Base-by-base conservation (phyloP, 768 basidiomycete species). In the Phylloporus arenicola region DNA sequence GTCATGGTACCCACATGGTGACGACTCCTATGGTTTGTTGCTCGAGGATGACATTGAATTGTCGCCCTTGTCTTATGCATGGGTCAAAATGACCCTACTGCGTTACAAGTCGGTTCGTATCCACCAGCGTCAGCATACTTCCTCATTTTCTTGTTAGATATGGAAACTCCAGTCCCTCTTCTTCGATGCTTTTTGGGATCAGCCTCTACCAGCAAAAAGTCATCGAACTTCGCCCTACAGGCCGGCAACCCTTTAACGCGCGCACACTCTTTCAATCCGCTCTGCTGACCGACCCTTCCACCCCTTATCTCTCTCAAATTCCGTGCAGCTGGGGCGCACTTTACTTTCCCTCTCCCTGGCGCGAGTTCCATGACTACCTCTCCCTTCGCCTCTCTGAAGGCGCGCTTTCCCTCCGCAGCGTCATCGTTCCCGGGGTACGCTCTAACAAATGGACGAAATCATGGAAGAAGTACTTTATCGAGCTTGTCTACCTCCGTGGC, bases 291-390 rank as follows among this genome's bases (percentile, higher is more conserved):
- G 54, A 75, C 39, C 68, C 77, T 0, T 70, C 73, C 1, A 81
- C 81, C 0, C 90, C 92, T 0, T 93, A 91, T 64, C 78, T 93
- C 38, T 91, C 89, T 0, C 86, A 88, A 51, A 81, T 91, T 10
- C 92, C 91, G 0, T 92, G 91, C 67, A 90, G 87, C 68, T 94
- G 90, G 91, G 92, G 91, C 13, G 91, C 88, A 2, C 74, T 90
- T 33, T 94, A 92, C 71, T 94, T 94, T 62, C 90, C 92, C 11
- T 79, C 88, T 56, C 83, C 86, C 59, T 92, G 90, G 91, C 79
- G 82, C 57, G 88, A 88, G 64, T 93, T 92, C 65, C 88, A 93
- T 68, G 68, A 72, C 45, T 92, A 88, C 63, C 81, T 92, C 54
- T 58, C 79, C 34, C 61, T 76, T n/a, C 83, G 90, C 24, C 77